Evolutionary conservation across 2,329 filamentous ascomycete species (phyloP), one percentile per base, ranked within the genome.

Genomic region (Cytospora schulzeri): DNA sequence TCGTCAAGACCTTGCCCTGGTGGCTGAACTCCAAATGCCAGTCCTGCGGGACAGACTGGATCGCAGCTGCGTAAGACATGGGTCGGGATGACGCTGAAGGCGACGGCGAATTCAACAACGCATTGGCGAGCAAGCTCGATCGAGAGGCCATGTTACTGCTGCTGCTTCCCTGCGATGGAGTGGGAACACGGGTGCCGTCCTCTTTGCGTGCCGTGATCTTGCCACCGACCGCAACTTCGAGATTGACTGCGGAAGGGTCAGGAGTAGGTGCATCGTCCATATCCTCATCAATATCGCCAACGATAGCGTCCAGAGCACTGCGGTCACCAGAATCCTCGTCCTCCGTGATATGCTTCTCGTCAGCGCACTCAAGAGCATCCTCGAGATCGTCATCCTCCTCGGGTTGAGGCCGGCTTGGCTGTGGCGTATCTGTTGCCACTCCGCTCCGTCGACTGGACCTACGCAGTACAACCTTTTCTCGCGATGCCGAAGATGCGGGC

Each of bases 21-120:
- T 98, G 85, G 69, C 87, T 93, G 77, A 99, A 99, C 73, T 98
- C 92, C 66, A 99, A 93, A 72, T 99, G 94, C 95, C 95, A 99
- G 73, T 98, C 93, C 73, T 96, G 91, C 1, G 93, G 92, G 0
- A 87, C 81, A 17, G 91, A 82, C 70, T 93, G 91, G 60, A 96
- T 85, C 4, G 92, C 92, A 60, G 91, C 91, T 28, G 93, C 90
- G 75, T 97, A 97, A 0, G 93, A 92, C 76, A 92, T 87, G 2
- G 89, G 84, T 12, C 89, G 84, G 12, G 88, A 84, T 19, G 88
- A 80, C 0, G 86, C 74, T 1, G 82, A 77, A 26, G 83, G 78
- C 2, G 81, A 81, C 7, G 83, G 78, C 5, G 81, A 78, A 67
- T 75, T 77, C 66, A 80, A 81, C 41, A 76, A 74, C 56, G 73